Base-by-base conservation (phyloP, 2,329 filamentous ascomycete genomes). In the Botrytis paeoniae region DNA sequence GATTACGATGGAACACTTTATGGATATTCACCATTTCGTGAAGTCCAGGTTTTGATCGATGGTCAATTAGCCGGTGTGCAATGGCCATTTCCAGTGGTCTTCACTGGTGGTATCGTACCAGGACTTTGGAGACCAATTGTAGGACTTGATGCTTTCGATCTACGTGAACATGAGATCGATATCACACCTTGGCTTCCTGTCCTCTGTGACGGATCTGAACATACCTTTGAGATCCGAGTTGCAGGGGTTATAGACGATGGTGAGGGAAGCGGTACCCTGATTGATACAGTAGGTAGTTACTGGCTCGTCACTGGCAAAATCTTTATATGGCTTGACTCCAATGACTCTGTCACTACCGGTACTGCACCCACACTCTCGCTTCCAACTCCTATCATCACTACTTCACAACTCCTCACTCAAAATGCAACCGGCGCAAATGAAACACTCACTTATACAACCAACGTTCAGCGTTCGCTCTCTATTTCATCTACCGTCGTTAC, bases 51-150 rank as follows among this genome's bases (percentile, higher is more conserved):
- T 0, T 84, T 88, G 61, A 92, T 97, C 70, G 93, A 97, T 78
- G 92, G 88, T 1, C 82, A 86, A 29, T 82, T 95, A 35, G 92
- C 92, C 1, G 93, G 93, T 3, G 89, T 94, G 2, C 87, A 89
- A 45, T 96, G 92, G 92, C 94, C 93, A 1, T 95, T 93, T 78
- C 93, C 93, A 0, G 86, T 94, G 29, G 91, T 97, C 66, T 95
- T 95, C 78, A 95, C 93, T 0, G 93, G 94, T 4, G 93, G 93
- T 1, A 85, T 97, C 9, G 90, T 92, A 1, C 93, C 93, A 7
- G 89, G 89, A 1, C 86, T 96, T 57, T 94, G 94, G 87, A 86
- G 92, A 10, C 93, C 93, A 0, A 86, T 96, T 71, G 93, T 93
- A 4, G 93, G 93, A 1, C 89, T 92, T 32, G 90, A 96, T 78